These are phyloP conservation scores for Phoenix roebelenii DNA, from an alignment of 176 grass and related monocot species.

Conservation along the genomic window DNA sequence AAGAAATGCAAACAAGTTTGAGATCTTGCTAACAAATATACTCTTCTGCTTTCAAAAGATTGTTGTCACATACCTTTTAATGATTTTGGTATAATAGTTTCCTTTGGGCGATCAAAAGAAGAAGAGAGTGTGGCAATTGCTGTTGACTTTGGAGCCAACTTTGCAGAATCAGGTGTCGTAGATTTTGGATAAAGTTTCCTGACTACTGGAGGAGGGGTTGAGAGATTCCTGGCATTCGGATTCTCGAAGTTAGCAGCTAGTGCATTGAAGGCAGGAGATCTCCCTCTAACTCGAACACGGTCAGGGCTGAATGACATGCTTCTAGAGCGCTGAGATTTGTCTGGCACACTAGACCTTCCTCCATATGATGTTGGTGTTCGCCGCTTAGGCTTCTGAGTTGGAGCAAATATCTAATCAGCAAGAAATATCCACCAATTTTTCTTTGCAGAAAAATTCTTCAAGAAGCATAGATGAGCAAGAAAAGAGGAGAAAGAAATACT, in stretches of 20 bases:
- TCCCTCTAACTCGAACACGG: slow-evolving; percentile 68
- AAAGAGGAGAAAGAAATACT: slow-evolving; percentile 2
- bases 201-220: slow-evolving; percentile 70
- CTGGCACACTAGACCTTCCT: slow-evolving; percentile 55
- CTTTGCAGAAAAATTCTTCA: too few species aligned
- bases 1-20: slow-evolving; percentile 16
- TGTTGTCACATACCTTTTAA: slow-evolving; percentile 45
- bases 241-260: slow-evolving; percentile 87
- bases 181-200: slow-evolving; percentile 86
- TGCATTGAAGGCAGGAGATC: slow-evolving; percentile 78
- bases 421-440: neutral
- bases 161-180: slow-evolving; percentile 39
- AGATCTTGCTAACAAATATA: too few species aligned
- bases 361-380: slow-evolving; percentile 27
- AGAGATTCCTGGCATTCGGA: slow-evolving; percentile 66
- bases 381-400: slow-evolving; percentile 63
- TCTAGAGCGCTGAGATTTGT: slow-evolving; percentile 75
- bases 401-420: slow-evolving; percentile 6
- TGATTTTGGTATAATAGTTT: slow-evolving; percentile 34
- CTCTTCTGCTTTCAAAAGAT: neutral
- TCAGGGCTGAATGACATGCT: slow-evolving; percentile 90
- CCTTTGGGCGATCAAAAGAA: slow-evolving; percentile 47
- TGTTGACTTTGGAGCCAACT: slow-evolving; percentile 39
- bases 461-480: neutral
- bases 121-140: slow-evolving; percentile 23